These are phyloP conservation scores for Diplodia seriata DNA, from an alignment of 2,329 filamentous ascomycete genomes.

Conservation along the genomic window DNA sequence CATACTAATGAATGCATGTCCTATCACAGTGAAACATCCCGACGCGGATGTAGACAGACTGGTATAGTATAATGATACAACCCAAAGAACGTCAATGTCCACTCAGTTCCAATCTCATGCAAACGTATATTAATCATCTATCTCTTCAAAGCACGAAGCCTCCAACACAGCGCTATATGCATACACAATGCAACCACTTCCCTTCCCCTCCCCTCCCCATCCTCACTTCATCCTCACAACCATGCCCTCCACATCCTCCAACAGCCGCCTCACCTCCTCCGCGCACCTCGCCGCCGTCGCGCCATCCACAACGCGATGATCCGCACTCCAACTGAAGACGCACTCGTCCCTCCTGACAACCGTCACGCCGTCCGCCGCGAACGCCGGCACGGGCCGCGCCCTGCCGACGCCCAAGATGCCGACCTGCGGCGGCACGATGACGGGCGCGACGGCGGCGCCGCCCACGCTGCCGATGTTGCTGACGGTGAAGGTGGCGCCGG, in stretches of 20 bases:
- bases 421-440: constrained; percentile 89
- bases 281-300: constrained; percentile 93
- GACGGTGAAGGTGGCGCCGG: constrained; percentile 89
- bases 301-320: constrained; percentile 92
- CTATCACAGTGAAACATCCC: too few species aligned
- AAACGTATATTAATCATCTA: too few species aligned
- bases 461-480: constrained; percentile 97
- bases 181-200: not conserved
- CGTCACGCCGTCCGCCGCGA: constrained; percentile 58
- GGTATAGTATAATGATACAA: too few species aligned
- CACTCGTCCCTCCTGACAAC: constrained; percentile 80
- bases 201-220: too few species aligned
- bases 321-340: constrained; percentile 95
- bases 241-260: constrained; percentile 89
- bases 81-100: too few species aligned
- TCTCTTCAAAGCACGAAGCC: too few species aligned
- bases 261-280: constrained; percentile 75
- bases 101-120: too few species aligned
- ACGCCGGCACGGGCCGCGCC: constrained; percentile 80
- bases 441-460: constrained; percentile 87
- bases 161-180: too few species aligned
- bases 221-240: constrained; percentile 76
- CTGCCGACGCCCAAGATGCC: constrained; percentile 90
- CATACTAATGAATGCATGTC: too few species aligned
- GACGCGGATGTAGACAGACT: too few species aligned